phyloP scores from a whole-genome alignment of 495 filamentous ascomycete genomes.

The Aspergillus cavernicola region DNA sequence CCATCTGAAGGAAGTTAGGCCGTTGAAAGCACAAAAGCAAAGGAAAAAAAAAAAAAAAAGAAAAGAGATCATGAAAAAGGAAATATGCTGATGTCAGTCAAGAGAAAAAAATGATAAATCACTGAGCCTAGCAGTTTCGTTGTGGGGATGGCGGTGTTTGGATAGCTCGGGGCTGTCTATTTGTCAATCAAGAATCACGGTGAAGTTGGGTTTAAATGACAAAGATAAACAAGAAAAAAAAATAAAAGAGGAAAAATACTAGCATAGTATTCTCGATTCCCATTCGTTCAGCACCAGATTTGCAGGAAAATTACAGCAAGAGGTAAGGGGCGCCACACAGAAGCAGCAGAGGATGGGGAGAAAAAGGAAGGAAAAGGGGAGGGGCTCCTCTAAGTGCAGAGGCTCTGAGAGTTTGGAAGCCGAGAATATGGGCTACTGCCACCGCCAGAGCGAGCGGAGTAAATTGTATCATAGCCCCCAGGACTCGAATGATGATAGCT shows the following conservation, averaged over 20 bases:
- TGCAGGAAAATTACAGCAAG: slow-evolving; percentile 3
- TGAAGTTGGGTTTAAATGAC: slow-evolving; percentile 4
- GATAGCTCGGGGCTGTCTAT: slow-evolving; percentile 21
- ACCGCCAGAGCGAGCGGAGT: slow-evolving; percentile 22
- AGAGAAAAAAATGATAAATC: slow-evolving; percentile 5
- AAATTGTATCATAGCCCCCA: slow-evolving; percentile 35
- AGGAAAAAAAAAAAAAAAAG: neutral
- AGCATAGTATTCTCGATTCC: slow-evolving; percentile 5
- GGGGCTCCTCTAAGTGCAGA: slow-evolving; percentile 30
- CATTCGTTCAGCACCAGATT: neutral
- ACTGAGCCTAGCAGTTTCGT: slow-evolving; percentile 5
- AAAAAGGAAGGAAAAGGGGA: slow-evolving; percentile 7
- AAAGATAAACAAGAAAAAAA: slow-evolving; percentile 13
- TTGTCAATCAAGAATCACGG: slow-evolving; percentile 11
- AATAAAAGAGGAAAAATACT: slow-evolving; percentile 17
- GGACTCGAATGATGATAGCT: slow-evolving; percentile 21
- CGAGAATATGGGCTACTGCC: slow-evolving; percentile 23
- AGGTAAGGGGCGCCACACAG: slow-evolving; percentile 4
- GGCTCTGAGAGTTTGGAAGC: slow-evolving; percentile 32
- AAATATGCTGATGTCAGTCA: neutral
- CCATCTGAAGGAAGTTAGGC: slow-evolving; percentile 1
- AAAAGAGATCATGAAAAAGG: neutral
- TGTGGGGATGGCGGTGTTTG: slow-evolving; percentile 8
- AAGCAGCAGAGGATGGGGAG: neutral
- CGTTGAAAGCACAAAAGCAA: neutral